Conservation (phyloP, 345 rosid species). For the Lepidium aucheri region DNA sequence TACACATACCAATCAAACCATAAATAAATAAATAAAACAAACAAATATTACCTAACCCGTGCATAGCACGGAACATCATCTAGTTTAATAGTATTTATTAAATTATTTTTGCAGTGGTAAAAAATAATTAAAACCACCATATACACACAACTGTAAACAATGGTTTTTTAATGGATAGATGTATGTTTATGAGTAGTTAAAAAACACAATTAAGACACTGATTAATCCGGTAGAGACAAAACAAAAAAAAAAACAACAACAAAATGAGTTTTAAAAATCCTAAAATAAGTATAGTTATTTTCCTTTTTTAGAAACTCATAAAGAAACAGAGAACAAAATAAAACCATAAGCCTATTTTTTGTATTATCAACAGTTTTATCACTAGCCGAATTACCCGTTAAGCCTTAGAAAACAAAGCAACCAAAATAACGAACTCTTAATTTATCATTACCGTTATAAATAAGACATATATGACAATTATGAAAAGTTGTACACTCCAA, state of each 20-base stretch:
- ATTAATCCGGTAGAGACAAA: conserved; percentile 2
- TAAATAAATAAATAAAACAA: no score
- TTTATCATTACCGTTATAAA: conserved; percentile 19
- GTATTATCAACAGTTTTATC: conserved; percentile 1
- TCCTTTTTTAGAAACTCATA: conserved; percentile 15
- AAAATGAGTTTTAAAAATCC: neutral
- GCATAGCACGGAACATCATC: no score
- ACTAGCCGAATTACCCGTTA: conserved; percentile 17
- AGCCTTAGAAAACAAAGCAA: conserved; percentile 23
- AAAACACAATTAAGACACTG: conserved; percentile 11
- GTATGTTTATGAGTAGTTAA: neutral
- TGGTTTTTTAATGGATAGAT: neutral
- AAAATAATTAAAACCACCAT: neutral
- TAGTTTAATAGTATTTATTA: no score
- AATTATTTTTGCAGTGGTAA: no score
- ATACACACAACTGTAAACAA: neutral
- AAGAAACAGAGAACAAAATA: conserved; percentile 12
- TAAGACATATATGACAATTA: neutral
- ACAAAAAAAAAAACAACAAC: conserved; percentile 7
- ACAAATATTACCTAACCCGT: no score
- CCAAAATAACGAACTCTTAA: conserved; percentile 21
- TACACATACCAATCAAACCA: no score
- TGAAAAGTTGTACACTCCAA: conserved; percentile 2
- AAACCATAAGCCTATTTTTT: conserved; percentile 25
- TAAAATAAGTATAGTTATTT: conserved; percentile 12